Evolutionary conservation across 345 rosid genomes (phyloP), one percentile per base, ranked within the genome.

Genomic region (Angophora floribunda): DNA sequence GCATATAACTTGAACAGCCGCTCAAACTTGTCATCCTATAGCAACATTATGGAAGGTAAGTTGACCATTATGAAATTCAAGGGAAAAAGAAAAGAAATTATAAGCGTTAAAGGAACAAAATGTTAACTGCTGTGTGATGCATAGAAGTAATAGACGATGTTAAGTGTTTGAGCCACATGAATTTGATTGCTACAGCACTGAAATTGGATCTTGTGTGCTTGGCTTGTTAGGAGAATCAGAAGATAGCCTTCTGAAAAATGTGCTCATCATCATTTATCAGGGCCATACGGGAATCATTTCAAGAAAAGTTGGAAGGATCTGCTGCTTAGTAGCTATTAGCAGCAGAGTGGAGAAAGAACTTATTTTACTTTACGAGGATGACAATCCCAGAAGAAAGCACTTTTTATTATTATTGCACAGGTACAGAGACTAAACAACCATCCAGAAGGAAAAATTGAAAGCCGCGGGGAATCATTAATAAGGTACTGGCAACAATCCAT

Each of bases 11-110:
- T 97, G 93, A 96, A 94, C 70, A 96, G 90, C 79, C 93, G 93
- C 90, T 95, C 98, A 90, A 97, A 94, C 89, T 92, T 97, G 86
- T 97, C 99, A 93, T 97, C 99, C 99, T 97, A 90, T 90, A 78
- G 85, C 53, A 32, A 61, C 7, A 85, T 49, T 45, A 24, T 57
- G 50, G 52, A 85, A 85, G 52, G 49, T 30, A 50, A 51, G 44
- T 51, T 22, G 6, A n/a, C 5, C 9, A 50, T 52, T 17, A 36
- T 28, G 61, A n/a, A 51, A 13, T 53, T 50, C 24, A 30, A 67
- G 45, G 24, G 22, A 65, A 67, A 52, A 50, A 85, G 55, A 4
- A 85, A 85, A 85, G 24, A 85, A 85, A 53, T 75, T 75, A 17
- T 30, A 85, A 85, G 86, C 24, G 8, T 85, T 24, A 85, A 36